These are phyloP conservation scores for Penicillium nucicola DNA, from an alignment of 495 filamentous ascomycete species.

Conservation along the genomic window DNA sequence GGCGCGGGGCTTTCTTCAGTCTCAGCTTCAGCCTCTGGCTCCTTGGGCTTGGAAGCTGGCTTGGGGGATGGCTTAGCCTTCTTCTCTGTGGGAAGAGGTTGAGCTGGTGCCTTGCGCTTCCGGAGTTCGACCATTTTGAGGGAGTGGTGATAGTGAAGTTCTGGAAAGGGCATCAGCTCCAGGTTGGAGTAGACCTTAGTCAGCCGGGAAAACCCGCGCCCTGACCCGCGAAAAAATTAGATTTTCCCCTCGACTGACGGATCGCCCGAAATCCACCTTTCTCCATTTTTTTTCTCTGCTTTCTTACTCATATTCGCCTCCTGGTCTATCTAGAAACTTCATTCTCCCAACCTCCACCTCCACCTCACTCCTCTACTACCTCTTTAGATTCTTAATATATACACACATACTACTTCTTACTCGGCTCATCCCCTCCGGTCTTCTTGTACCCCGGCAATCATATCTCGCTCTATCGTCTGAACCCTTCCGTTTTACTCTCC, in stretches of 20 bases:
- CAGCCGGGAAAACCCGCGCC: conserved; percentile 21
- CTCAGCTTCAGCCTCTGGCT: conserved; percentile 36
- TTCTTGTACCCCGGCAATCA: neutral
- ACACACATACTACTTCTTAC: neutral
- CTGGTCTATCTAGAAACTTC: too few relatives aligned
- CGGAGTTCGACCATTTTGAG: conserved; percentile 61
- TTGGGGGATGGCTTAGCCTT: conserved; percentile 47
- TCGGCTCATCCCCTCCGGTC: neutral
- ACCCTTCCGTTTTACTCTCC: neutral
- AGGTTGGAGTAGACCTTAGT: neutral
- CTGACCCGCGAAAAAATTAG: conserved; percentile 25
- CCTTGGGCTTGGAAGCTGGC: conserved; percentile 44
- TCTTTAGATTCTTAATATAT: neutral
- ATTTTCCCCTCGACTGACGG: conserved; percentile 12
- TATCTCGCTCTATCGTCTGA: neutral
- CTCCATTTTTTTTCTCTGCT: neutral
- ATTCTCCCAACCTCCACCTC: neutral
- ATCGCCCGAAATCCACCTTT: conserved; percentile 20
- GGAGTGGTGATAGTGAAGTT: neutral
- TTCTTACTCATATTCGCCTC: conserved; percentile 6
- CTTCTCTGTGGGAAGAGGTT: conserved; percentile 53
- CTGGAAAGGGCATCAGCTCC: neutral
- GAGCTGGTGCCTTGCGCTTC: conserved; percentile 67
- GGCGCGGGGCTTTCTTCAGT: conserved; percentile 26
- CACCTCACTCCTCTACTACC: neutral